Evolutionary conservation across 305 asterid species (phyloP).

Genomic region (Fraxinus baroniana): DNA sequence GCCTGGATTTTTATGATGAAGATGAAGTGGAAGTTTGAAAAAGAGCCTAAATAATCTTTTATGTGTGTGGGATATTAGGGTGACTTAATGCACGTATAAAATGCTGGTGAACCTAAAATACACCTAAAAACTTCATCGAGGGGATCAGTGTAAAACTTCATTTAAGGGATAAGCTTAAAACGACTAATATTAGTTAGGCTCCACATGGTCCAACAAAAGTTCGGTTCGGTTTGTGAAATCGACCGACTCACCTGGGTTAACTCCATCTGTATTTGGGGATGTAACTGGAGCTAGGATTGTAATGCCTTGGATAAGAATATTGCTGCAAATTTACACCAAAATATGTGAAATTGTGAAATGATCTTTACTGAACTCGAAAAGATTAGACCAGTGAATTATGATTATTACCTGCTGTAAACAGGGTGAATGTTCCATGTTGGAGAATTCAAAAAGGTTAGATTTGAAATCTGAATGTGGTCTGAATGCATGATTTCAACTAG

Average conservation of each 20-base stretch:
- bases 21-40: background rate
- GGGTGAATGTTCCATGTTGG: slow-evolving; percentile 96
- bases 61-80: background rate
- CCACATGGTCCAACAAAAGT: background rate
- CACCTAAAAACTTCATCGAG: background rate
- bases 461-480: slow-evolving; percentile 69
- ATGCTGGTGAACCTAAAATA: background rate
- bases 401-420: slow-evolving; percentile 71
- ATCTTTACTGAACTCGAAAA: background rate
- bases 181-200: background rate
- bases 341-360: background rate
- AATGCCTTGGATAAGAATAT: slow-evolving; percentile 69
- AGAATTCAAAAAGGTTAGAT: slow-evolving; percentile 65
- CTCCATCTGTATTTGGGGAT: slow-evolving; percentile 93
- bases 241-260: slow-evolving; percentile 50
- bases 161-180: background rate
- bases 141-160: background rate
- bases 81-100: background rate
- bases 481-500: slow-evolving; percentile 87
- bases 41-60: background rate
- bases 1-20: background rate
- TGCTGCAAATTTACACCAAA: slow-evolving; percentile 40
- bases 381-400: background rate
- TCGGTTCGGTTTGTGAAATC: background rate
- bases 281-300: slow-evolving; percentile 83